Evolutionary conservation across 306 rosid genomes (phyloP).

Genomic region (Sphenostylis stenocarpa): DNA sequence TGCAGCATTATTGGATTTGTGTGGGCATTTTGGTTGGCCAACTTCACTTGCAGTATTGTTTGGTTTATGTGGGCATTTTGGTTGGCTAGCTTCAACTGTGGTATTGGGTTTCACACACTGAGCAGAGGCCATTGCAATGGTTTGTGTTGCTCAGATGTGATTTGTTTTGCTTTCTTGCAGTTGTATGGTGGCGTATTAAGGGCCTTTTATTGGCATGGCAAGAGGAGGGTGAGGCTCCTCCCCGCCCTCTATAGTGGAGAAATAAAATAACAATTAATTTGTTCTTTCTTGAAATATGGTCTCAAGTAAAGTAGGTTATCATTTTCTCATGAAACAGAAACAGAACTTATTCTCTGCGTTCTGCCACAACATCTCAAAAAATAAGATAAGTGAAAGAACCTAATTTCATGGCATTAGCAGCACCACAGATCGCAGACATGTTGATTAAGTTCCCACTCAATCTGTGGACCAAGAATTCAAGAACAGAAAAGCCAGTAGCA

Average conservation of each 20-base stretch:
- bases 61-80: constrained; percentile 41
- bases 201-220: constrained; percentile 39
- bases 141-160: constrained; percentile 14
- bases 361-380: neutral
- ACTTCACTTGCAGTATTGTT: constrained; percentile 1
- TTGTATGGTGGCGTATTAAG: constrained; percentile 16
- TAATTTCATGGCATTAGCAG: constrained; percentile 29
- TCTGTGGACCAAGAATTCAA: constrained; percentile 22
- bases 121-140: constrained; percentile 49
- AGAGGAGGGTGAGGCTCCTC: constrained; percentile 5
- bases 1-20: neutral
- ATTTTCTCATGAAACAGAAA: neutral
- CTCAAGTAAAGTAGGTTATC: constrained; percentile 28
- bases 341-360: constrained; percentile 39
- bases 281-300: constrained; percentile 29
- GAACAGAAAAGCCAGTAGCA: neutral
- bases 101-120: constrained; percentile 39
- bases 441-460: constrained; percentile 38
- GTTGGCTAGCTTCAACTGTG: constrained; percentile 34
- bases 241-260: constrained; percentile 19
- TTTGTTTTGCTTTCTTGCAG: constrained; percentile 25
- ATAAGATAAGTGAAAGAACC: constrained; percentile 31
- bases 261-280: constrained; percentile 34
- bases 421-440: constrained; percentile 8
- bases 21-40: constrained; percentile 39